Conservation (phyloP, 108 stramenopile genomes). For the Skeletonema menzelii region DNA sequence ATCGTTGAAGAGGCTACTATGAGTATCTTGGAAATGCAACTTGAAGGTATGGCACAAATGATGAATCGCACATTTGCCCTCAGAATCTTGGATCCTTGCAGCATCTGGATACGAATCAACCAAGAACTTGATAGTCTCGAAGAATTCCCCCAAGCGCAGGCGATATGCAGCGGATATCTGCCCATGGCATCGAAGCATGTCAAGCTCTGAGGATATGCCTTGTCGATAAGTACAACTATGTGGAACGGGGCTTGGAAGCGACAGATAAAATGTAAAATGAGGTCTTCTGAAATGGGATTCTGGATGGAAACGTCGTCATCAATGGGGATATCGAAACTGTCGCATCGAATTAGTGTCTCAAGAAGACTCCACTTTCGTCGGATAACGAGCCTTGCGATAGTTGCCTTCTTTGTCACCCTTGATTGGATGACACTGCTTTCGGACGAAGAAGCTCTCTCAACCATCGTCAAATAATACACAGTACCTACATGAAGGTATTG, state of each 20-base stretch:
- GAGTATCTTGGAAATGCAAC: background rate
- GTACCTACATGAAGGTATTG: too few relatives aligned
- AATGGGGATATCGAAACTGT: background rate
- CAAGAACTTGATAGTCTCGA: conserved; percentile 13
- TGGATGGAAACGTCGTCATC: background rate
- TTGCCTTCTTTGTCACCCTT: background rate
- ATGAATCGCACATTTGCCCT: conserved; percentile 20
- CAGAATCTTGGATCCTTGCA: conserved; percentile 1
- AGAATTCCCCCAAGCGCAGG: background rate
- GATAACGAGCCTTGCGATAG: background rate
- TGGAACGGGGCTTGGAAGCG: conserved; percentile 2
- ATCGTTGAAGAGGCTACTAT: background rate
- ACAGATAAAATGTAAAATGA: conserved; percentile 1
- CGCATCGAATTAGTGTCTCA: background rate
- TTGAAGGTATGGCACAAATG: conserved; percentile 1
- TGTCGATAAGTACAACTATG: background rate
- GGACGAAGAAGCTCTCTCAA: background rate
- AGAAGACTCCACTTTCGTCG: background rate
- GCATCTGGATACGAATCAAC: conserved; percentile 1
- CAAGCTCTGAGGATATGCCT: background rate
- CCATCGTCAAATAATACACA: too few relatives aligned
- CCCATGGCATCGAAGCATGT: background rate
- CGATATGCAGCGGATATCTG: conserved; percentile 13
- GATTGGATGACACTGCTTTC: background rate
- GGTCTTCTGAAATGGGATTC: background rate